A percentile compares a stretch with the other conserved stretches of the same genome.
Evolutionary conservation across 2,329 filamentous ascomycete species (phyloP).

Genomic region (Fusarium pseudograminearum): DNA sequence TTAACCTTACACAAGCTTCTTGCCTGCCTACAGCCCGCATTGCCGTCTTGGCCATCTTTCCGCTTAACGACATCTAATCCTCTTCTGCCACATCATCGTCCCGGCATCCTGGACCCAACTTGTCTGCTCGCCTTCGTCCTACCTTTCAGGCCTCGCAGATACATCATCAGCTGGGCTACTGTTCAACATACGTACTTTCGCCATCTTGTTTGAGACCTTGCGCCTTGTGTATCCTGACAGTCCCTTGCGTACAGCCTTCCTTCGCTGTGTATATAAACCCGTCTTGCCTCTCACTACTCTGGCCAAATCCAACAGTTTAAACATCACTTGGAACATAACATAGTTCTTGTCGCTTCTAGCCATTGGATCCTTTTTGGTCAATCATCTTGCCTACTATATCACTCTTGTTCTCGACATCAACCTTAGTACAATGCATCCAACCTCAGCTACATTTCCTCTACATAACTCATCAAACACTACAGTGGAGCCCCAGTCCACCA

Average conservation of each 20-base stretch:
- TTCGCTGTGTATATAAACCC: slow-evolving; percentile 40
- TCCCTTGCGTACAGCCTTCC: slow-evolving; percentile 23
- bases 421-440: neutral
- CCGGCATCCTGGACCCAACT: slow-evolving; percentile 34
- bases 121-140: slow-evolving; percentile 40
- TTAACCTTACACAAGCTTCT: slow-evolving; percentile 35
- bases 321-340: neutral
- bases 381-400: neutral
- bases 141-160: slow-evolving; percentile 39
- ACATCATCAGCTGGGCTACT: slow-evolving; percentile 38
- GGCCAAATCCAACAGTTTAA: slow-evolving; percentile 17
- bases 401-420: neutral
- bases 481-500: slow-evolving; percentile 44
- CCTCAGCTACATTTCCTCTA: neutral
- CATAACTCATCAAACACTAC: slow-evolving; percentile 1
- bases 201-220: slow-evolving; percentile 29
- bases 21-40: slow-evolving; percentile 35
- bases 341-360: neutral
- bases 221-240: slow-evolving; percentile 29
- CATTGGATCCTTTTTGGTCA: neutral
- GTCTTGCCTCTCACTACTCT: slow-evolving; percentile 16
- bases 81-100: slow-evolving; percentile 48
- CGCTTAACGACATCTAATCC: slow-evolving; percentile 44
- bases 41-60: slow-evolving; percentile 27
- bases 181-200: slow-evolving; percentile 16